Evolutionary conservation across 192 early-diverging fungal species (phyloP).

Genomic region (Coemansia sp.): DNA sequence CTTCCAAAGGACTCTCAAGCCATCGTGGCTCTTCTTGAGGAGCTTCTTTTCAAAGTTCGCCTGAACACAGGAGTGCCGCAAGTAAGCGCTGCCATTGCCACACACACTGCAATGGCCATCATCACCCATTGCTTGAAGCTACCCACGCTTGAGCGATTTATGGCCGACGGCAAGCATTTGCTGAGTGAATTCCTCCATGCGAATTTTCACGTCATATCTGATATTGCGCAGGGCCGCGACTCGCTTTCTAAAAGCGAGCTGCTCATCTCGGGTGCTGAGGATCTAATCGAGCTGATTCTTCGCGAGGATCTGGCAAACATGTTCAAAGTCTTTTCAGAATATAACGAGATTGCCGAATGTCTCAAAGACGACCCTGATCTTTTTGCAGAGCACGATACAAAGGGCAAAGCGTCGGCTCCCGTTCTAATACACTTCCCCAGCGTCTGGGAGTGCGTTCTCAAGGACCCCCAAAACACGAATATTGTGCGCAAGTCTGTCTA

Average conservation of each 20-base stretch:
- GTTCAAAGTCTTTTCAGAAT: constrained; percentile 18
- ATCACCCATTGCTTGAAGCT: constrained; percentile 41
- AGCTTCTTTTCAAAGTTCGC: constrained; percentile 25
- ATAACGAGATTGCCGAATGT: constrained; percentile 21
- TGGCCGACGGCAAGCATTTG: constrained; percentile 18
- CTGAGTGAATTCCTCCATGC: constrained; percentile 29
- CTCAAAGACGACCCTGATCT: constrained; percentile 15
- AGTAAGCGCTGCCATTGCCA: constrained; percentile 17
- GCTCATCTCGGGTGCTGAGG: constrained; percentile 29
- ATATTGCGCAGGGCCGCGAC: constrained; percentile 32
- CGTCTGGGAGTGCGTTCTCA: constrained; percentile 30
- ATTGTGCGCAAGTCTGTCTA: constrained; percentile 33
- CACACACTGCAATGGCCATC: constrained; percentile 39
- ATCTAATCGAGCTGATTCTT: constrained; percentile 43
- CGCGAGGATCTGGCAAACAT: constrained; percentile 27
- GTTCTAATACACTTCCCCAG: constrained; percentile 27
- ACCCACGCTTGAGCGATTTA: constrained; percentile 18
- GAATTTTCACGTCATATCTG: constrained; percentile 17
- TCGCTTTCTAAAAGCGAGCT: constrained; percentile 31
- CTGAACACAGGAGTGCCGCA: constrained; percentile 13
- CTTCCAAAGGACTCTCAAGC: constrained; percentile 26
- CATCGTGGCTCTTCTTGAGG: constrained; percentile 22
- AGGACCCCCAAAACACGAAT: constrained; percentile 34
- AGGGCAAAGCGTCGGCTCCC: background rate
- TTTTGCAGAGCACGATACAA: background rate